Base-by-base conservation (phyloP, 352 stramenopile species). In the Albugo laibachii region DNA sequence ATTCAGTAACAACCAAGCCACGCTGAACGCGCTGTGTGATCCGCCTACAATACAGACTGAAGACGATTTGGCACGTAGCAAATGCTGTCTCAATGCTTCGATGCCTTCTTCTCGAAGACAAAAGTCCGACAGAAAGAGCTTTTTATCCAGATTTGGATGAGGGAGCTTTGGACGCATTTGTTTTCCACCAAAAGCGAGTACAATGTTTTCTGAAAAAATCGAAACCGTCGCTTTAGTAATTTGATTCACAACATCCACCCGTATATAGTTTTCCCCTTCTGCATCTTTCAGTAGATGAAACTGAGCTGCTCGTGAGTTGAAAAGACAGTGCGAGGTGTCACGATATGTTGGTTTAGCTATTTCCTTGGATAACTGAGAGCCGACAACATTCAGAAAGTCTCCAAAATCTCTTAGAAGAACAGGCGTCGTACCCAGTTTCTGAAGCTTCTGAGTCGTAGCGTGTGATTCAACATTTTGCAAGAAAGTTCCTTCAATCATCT, bases 1-100 rank as follows among this genome's bases (percentile, higher is more conserved):
- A 53, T 88, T 76, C 20, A 93, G 52, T 36, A 85, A 61, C 36
- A 86, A 53, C 79, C 74, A 91, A 5, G 70, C 70, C 3, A 85
- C 70, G 0, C 72, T 88, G 48, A 93, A 93, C 1, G 80, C 79
- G 34, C 72, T 88, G 58, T 93, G 79, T 0, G 74, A 84, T 13
- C 80, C 80, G 11, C 80, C 80, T 2, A 92, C 63, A 37, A 93
- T 76, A 43, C 66, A 84, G 13, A 89, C 71, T 57, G 86, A 83
- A 12, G 50, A 53, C 6, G 58, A 50, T 13, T 74, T 64, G 13
- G 61, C 53, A 13, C 66, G 49, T 2, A 77, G 49, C 19, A 82
- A 61, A 19, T 59, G 58, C 14, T 68, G 55, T 15, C 63, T 63
- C 2, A 91, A 58, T 20, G 52, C 53, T 10, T 54, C 48, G 46